These are phyloP conservation scores for Pochonia chlamydosporia DNA, from an alignment of 2,329 filamentous ascomycete species.

Conservation along the genomic window DNA sequence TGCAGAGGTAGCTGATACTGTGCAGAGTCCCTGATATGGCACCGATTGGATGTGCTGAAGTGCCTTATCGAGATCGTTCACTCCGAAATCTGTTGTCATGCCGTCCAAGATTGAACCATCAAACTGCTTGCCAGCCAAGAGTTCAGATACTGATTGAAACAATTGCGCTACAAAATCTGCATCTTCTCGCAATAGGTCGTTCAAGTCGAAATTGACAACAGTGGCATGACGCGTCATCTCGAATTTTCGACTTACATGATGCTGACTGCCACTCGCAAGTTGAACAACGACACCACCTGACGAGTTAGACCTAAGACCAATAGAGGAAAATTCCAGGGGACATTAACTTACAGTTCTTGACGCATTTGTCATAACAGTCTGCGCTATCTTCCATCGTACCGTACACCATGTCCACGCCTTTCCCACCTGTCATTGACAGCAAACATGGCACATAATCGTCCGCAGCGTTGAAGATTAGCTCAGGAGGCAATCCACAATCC, in stretches of 20 bases:
- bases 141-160: slow-evolving; percentile 13
- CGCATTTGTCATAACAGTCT: slow-evolving; percentile 26
- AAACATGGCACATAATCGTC: slow-evolving; percentile 27
- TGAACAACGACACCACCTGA: slow-evolving; percentile 28
- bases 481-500: slow-evolving; percentile 24
- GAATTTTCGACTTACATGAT: slow-evolving; percentile 7
- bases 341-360: slow-evolving; percentile 27
- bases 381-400: slow-evolving; percentile 35
- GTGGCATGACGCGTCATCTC: slow-evolving; percentile 14
- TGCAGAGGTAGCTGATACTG: slow-evolving; percentile 10
- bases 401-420: slow-evolving; percentile 38
- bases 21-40: slow-evolving; percentile 20
- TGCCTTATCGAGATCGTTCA: slow-evolving; percentile 20
- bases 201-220: slow-evolving; percentile 27
- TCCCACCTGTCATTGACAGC: slow-evolving; percentile 22
- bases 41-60: slow-evolving; percentile 19
- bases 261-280: slow-evolving; percentile 18
- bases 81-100: slow-evolving; percentile 7
- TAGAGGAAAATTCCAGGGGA: not conserved
- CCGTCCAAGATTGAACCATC: not conserved
- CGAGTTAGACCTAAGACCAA: not conserved
- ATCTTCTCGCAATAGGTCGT: slow-evolving; percentile 25
- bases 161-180: slow-evolving; percentile 23
- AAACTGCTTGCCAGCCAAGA: slow-evolving; percentile 5
- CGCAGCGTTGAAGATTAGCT: slow-evolving; percentile 32